Percentiles rank a stretch among this genome's conserved stretches.
These are phyloP conservation scores for Diplodia scrobiculata DNA, from an alignment of 2,329 filamentous ascomycete genomes.

Conservation along the genomic window DNA sequence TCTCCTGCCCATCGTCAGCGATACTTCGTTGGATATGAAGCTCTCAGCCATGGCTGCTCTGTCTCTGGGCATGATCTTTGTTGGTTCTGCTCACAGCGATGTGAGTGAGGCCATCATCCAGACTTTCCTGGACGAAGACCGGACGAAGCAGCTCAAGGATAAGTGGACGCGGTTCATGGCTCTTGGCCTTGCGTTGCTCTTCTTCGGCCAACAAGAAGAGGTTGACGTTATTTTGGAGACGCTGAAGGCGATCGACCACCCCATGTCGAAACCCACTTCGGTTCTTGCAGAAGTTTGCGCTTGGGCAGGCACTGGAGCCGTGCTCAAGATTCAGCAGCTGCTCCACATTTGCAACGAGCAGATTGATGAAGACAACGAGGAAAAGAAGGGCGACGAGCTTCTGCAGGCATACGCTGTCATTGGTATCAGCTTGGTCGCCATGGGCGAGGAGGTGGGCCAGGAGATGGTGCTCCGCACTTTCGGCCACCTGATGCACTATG, in stretches of 20 bases:
- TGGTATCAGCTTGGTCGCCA: slow-evolving; percentile 88
- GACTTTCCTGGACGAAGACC: slow-evolving; percentile 90
- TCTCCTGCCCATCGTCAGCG: slow-evolving; percentile 82
- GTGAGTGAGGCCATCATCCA: slow-evolving; percentile 90
- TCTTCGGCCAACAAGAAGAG: slow-evolving; percentile 95
- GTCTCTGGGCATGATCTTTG: slow-evolving; percentile 84
- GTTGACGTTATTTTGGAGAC: slow-evolving; percentile 98
- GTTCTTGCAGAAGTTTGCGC: slow-evolving; percentile 95
- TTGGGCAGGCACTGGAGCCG: slow-evolving; percentile 95
- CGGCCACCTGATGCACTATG: slow-evolving; percentile 98
- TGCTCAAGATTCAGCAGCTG: slow-evolving; percentile 94
- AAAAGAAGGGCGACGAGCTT: slow-evolving; percentile 90
- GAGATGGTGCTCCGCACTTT: slow-evolving; percentile 99
- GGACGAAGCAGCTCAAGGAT: slow-evolving; percentile 86
- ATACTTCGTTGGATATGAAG: slow-evolving; percentile 87
- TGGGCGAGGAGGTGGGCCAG: slow-evolving; percentile 98
- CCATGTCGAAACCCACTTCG: slow-evolving; percentile 93
- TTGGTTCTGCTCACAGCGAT: slow-evolving; percentile 87
- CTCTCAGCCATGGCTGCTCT: slow-evolving; percentile 94
- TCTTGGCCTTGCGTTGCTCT: slow-evolving; percentile 87
- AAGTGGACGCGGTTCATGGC: slow-evolving; percentile 99
- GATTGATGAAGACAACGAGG: slow-evolving; percentile 86
- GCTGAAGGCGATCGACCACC: slow-evolving; percentile 93
- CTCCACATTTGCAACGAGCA: slow-evolving; percentile 98
- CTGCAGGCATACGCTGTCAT: slow-evolving; percentile 95